Evolutionary conservation across 495 filamentous ascomycete species (phyloP).

Genomic region (Cairneyella variabilis): DNA sequence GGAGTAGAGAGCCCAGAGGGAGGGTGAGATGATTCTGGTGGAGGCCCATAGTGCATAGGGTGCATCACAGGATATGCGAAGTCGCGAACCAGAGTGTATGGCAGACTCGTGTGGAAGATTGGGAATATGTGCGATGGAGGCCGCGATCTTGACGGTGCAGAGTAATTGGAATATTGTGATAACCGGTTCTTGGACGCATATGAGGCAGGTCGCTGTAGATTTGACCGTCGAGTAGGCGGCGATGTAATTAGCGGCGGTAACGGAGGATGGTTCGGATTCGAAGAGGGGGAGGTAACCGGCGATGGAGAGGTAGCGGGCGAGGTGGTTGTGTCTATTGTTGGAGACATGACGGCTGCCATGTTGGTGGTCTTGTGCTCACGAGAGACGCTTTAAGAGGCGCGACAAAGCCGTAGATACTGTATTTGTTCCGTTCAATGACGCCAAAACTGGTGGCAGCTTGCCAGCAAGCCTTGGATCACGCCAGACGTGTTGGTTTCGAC

Average conservation of each 20-base stretch:
- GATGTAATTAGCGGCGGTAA: conserved; percentile 63
- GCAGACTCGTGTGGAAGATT: conserved; percentile 80
- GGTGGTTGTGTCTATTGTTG: conserved; percentile 30
- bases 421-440: conserved; percentile 11
- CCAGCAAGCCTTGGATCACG: conserved; percentile 17
- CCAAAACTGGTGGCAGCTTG: conserved; percentile 12
- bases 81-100: conserved; percentile 88
- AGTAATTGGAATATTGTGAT: conserved; percentile 62
- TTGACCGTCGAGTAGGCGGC: conserved; percentile 50
- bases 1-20: conserved; percentile 80
- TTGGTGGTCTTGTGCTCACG: neutral
- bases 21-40: conserved; percentile 62
- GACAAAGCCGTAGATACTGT: neutral
- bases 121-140: conserved; percentile 75
- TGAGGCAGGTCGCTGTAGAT: conserved; percentile 62
- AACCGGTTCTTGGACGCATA: conserved; percentile 67
- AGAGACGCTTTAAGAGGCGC: neutral
- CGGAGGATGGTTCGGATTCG: conserved; percentile 53
- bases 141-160: conserved; percentile 67
- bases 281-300: conserved; percentile 44
- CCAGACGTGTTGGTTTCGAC: conserved; percentile 7
- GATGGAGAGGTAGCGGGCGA: conserved; percentile 51
- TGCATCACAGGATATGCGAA: conserved; percentile 86
- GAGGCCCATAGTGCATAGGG: conserved; percentile 90
- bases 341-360: conserved; percentile 56